Percentiles rank a stretch among this genome's conserved stretches.
phyloP scores from a whole-genome alignment of 2,329 filamentous ascomycete genomes.

The Mycocentrospora acerina region DNA sequence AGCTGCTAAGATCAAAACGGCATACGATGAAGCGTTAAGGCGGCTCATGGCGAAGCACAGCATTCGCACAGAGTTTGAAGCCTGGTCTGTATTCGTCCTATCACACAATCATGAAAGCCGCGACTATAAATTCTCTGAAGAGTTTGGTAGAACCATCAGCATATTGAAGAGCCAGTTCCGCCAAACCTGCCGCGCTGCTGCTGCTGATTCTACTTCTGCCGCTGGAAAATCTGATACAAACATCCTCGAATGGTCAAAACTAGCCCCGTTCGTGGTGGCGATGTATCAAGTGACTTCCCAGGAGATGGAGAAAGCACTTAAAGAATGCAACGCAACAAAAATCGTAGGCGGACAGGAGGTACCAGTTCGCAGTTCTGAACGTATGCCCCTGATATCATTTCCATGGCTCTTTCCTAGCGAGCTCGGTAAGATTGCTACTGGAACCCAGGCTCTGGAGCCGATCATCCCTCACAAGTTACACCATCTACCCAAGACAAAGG shows the following conservation, averaged over 20 bases:
- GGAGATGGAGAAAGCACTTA: constrained; percentile 63
- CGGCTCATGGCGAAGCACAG: constrained; percentile 84
- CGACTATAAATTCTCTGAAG: constrained; percentile 87
- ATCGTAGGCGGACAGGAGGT: constrained; percentile 43
- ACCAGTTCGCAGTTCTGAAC: constrained; percentile 48
- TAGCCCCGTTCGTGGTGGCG: constrained; percentile 76
- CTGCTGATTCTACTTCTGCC: constrained; percentile 30
- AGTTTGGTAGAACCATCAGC: constrained; percentile 68
- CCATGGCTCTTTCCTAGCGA: constrained; percentile 85
- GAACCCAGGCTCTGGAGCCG: constrained; percentile 5
- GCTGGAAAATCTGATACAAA: too few relatives aligned
- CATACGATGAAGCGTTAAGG: constrained; percentile 76
- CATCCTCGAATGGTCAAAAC: constrained; percentile 40
- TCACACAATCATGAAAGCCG: constrained; percentile 68
- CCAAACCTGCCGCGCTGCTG: constrained; percentile 64
- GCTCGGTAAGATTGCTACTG: constrained; percentile 67
- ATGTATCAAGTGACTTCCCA: constrained; percentile 84
- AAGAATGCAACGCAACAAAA: constrained; percentile 49
- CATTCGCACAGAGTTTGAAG: constrained; percentile 85
- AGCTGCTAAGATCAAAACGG: constrained; percentile 67
- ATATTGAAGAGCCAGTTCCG: constrained; percentile 70
- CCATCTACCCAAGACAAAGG: constrained; percentile 12
- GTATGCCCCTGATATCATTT: constrained; percentile 85
- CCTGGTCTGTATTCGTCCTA: constrained; percentile 84
- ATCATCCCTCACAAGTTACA: neutral